Evolutionary conservation across 2,329 filamentous ascomycete species (phyloP), one percentile per base, ranked within the genome.

Genomic region (Talaromyces piceae): DNA sequence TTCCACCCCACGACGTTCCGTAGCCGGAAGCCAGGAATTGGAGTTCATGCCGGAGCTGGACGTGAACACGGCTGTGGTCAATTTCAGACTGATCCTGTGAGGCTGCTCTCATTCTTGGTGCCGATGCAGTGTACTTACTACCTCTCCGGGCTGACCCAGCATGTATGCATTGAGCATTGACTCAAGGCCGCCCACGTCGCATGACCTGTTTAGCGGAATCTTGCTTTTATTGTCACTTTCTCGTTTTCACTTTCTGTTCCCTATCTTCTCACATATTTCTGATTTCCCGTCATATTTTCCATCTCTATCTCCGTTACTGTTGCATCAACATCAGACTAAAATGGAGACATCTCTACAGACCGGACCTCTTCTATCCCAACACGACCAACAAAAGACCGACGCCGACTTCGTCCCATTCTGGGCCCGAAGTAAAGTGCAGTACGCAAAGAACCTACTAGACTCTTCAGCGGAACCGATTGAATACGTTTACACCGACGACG

Each of bases 401-500:
- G 23, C 56, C 25, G 41, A 27, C 20, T 65, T 68, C 48, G 53
- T 64, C 37, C 69, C 69, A 22, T 69, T 65, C 52, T 72, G 69
- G 69, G 67, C 68, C 44, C 63, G 63, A 49, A 66, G 63, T 56
- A 55, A 62, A 53, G 59, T 66, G 47, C 64, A 70, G 57, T 66
- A 61, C 62, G 68, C 69, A 2, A 63, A 69, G 55, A 66, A 72
- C 45, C 61, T 72, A 4, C 61, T 72, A 18, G 68, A 68, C 53
- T 65, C 56, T 55, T 67, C 66, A 22, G 57, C 67, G 58, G 66
- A 72, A 41, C 69, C 68, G 28, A 68, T 72, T 57, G 68, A 69
- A 49, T 72, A 71, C 68, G 65, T 71, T 52, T 58, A 69, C 64
- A 60, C 69, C 59, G 69, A 72, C 59, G 59, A 67, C 37, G 69